Conservation (phyloP, 768 basidiomycete genomes). For the Russula foetens region DNA sequence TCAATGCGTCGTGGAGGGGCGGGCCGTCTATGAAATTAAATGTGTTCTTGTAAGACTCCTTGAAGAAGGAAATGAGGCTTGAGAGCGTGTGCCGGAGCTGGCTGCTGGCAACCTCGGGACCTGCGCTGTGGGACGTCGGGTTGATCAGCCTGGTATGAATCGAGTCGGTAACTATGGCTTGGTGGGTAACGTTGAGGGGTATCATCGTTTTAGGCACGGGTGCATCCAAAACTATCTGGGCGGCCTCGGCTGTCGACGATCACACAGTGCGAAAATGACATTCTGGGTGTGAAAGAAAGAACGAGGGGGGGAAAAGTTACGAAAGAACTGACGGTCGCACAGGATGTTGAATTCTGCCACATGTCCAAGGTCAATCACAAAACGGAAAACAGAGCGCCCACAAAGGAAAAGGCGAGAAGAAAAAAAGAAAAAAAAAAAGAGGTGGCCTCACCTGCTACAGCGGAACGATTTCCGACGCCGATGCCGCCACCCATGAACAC, state of each 20-base stretch:
- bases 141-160: conserved; percentile 48
- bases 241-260: conserved; percentile 56
- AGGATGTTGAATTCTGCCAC: conserved; percentile 67
- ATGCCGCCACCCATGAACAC: conserved; percentile 92
- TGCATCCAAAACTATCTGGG: conserved; percentile 69
- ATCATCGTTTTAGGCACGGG: conserved; percentile 69
- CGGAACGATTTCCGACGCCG: conserved; percentile 72
- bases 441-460: conserved; percentile 53
- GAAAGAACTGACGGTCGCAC: conserved; percentile 61
- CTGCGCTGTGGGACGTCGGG: conserved; percentile 20
- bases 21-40: conserved; percentile 84
- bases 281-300: not conserved
- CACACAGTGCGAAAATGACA: not conserved
- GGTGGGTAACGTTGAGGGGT: conserved; percentile 84
- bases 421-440: conserved; percentile 7
- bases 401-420: not conserved
- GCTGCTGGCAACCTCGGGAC: conserved; percentile 26
- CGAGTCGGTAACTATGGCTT: conserved; percentile 58
- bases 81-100: conserved; percentile 66
- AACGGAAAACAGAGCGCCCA: too few relatives aligned
- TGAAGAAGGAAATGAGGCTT: conserved; percentile 68
- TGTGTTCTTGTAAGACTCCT: conserved; percentile 57
- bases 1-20: conserved; percentile 81
- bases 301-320: too few relatives aligned
- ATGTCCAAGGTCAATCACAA: not conserved